A percentile compares a stretch with the other conserved stretches of the same genome.
Evolutionary conservation across 139 green algal genomes (phyloP).

Genomic region (Closterium sp.): DNA sequence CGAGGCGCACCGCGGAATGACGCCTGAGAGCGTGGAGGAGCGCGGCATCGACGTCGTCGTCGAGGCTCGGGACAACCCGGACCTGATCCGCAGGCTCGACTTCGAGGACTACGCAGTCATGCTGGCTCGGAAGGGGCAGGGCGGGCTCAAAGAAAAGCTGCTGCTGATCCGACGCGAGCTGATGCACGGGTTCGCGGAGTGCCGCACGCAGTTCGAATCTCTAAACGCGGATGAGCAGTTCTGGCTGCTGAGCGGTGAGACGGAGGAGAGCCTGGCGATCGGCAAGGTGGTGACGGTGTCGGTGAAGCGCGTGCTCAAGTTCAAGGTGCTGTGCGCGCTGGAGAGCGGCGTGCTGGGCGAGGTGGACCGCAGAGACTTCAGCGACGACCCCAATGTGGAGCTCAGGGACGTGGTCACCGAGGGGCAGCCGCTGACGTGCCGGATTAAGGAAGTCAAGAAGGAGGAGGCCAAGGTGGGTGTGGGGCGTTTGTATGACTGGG

Average conservation of each 20-base stretch:
- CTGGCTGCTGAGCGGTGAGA: conserved; percentile 43
- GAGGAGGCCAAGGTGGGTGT: not conserved
- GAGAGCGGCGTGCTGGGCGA: conserved; percentile 38
- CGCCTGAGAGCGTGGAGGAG: conserved; percentile 25
- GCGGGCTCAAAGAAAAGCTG: conserved; percentile 14
- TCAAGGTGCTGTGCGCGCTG: conserved; percentile 29
- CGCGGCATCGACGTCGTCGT: conserved; percentile 20
- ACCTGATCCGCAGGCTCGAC: conserved; percentile 22
- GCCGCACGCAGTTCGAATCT: conserved; percentile 18
- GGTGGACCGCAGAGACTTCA: conserved; percentile 33
- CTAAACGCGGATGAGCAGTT: conserved; percentile 39
- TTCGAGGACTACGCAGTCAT: conserved; percentile 16
- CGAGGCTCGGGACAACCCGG: conserved; percentile 40
- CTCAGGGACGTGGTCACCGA: not conserved
- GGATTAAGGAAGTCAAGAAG: conserved; percentile 30
- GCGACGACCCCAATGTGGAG: conserved; percentile 29
- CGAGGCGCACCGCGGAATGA: conserved; percentile 7
- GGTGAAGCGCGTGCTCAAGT: conserved; percentile 8
- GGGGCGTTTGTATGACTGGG: too few species aligned
- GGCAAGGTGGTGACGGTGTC: conserved; percentile 38
- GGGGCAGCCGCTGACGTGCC: conserved; percentile 25
- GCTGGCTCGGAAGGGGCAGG: not conserved
- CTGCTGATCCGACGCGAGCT: conserved; percentile 38
- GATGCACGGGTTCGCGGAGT: conserved; percentile 34
- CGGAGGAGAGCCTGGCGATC: conserved; percentile 17